A percentile compares a stretch with the other conserved stretches of the same genome.
These are phyloP conservation scores for Vicia villosa DNA, from an alignment of 306 rosid species.

Conservation along the genomic window DNA sequence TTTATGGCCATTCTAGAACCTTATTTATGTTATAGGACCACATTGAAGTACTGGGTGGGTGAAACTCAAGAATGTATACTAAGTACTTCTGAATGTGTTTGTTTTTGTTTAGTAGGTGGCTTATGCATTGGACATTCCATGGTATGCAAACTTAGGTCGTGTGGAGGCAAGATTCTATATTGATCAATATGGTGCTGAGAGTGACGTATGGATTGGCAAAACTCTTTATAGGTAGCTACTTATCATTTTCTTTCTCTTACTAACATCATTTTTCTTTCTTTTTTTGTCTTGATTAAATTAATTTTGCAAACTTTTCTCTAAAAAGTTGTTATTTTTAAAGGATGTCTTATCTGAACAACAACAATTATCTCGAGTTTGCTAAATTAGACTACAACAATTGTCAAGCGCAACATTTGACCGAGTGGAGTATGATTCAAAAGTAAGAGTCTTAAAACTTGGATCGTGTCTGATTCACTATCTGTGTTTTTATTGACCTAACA, in stretches of 20 bases:
- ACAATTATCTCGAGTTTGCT: conserved; percentile 74
- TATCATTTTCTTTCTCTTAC: no score
- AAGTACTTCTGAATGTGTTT: background rate
- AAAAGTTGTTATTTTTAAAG: no score
- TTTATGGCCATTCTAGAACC: no score
- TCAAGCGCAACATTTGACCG: conserved; percentile 67
- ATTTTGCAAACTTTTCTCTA: no score
- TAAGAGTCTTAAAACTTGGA: conserved; percentile 24
- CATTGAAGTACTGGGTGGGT: no score
- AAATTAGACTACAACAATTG: conserved; percentile 85
- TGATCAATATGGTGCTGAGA: conserved; percentile 78
- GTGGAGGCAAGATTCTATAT: conserved; percentile 78
- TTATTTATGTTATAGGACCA: conserved; percentile 21
- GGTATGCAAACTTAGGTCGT: conserved; percentile 76
- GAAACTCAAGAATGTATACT: no score
- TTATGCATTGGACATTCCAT: conserved; percentile 80
- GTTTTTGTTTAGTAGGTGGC: conserved; percentile 53
- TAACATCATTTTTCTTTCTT: no score
- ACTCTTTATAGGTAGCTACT: conserved; percentile 97
- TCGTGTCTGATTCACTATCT: background rate
- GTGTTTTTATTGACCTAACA: background rate
- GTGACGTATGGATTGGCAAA: conserved; percentile 96
- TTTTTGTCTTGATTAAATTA: no score
- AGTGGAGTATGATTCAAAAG: conserved; percentile 77
- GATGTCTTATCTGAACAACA: conserved; percentile 74